These are phyloP conservation scores for Podila epigama DNA, from an alignment of 192 early-diverging fungal genomes.

Conservation along the genomic window DNA sequence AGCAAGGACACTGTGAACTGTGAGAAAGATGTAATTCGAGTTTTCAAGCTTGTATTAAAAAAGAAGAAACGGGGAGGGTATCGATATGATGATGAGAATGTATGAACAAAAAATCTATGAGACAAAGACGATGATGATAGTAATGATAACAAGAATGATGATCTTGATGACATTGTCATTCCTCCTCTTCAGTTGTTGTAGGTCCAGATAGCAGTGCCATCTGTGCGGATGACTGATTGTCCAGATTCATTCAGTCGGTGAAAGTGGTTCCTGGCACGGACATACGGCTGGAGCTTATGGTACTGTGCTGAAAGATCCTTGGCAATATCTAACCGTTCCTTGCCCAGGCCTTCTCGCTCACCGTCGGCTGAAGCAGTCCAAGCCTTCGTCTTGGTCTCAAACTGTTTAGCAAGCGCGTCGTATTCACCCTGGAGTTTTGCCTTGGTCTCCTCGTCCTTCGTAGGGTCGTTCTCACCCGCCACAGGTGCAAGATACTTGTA, in stretches of 20 bases:
- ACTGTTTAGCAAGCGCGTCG: conserved; percentile 21
- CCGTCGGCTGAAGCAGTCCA: conserved; percentile 4
- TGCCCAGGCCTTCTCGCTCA: not conserved
- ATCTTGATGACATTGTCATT: not conserved
- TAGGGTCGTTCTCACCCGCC: conserved; percentile 35
- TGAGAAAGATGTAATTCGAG: too few species aligned
- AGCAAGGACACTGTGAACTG: too few species aligned
- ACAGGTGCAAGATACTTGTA: conserved; percentile 53
- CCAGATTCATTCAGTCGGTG: conserved; percentile 24
- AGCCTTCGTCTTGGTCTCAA: conserved; percentile 22
- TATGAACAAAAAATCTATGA: too few species aligned
- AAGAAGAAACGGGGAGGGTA: too few species aligned
- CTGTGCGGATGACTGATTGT: conserved; percentile 16
- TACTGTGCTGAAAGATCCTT: conserved; percentile 20
- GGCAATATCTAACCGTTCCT: conserved; percentile 18
- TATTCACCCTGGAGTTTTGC: conserved; percentile 24
- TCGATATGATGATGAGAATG: too few species aligned
- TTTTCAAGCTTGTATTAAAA: too few species aligned
- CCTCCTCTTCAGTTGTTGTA: not conserved
- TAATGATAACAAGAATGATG: too few species aligned
- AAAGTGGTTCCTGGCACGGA: conserved; percentile 43
- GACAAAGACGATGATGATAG: too few species aligned
- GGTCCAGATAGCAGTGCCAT: conserved; percentile 25
- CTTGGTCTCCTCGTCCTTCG: conserved; percentile 51
- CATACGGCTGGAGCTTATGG: conserved; percentile 26